Evolutionary conservation across 371 early-diverging fungal genomes (phyloP).

Genomic region (Circinella minor): DNA sequence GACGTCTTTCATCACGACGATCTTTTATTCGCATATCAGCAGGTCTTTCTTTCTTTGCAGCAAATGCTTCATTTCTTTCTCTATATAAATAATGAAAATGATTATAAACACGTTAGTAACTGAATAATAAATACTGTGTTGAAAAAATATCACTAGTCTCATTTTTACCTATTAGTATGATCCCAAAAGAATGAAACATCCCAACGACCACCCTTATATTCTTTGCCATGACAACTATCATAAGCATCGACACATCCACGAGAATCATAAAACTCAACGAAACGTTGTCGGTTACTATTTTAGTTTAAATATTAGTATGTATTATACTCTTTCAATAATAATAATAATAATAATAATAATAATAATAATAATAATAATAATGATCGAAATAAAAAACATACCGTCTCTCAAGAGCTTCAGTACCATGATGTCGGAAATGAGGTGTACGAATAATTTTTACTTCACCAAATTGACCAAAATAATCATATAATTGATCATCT

Average conservation of each 20-base stretch:
- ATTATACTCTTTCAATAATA: no score
- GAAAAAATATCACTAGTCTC: background rate
- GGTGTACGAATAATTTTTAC: slow-evolving; percentile 53
- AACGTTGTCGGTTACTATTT: slow-evolving; percentile 43
- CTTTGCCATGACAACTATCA: slow-evolving; percentile 35
- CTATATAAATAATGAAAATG: slow-evolving; percentile 16
- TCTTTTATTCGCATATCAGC: slow-evolving; percentile 9
- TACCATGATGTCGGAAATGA: slow-evolving; percentile 32
- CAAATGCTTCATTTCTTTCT: slow-evolving; percentile 28
- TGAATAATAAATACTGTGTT: background rate
- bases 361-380: no score
- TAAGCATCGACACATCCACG: slow-evolving; percentile 52
- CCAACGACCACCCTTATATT: slow-evolving; percentile 50
- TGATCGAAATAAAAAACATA: background rate
- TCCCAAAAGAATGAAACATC: slow-evolving; percentile 61
- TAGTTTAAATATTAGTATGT: background rate
- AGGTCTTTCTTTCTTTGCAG: slow-evolving; percentile 18
- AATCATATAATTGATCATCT: slow-evolving; percentile 44
- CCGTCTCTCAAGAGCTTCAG: slow-evolving; percentile 20
- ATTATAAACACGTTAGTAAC: no score
- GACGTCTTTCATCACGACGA: slow-evolving; percentile 15
- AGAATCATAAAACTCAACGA: slow-evolving; percentile 62
- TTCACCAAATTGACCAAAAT: slow-evolving; percentile 53
- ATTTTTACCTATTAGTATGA: slow-evolving; percentile 44
- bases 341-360: no score